Conservation (phyloP, 2,329 filamentous ascomycete species). For the Dactylellina drechsleri region DNA sequence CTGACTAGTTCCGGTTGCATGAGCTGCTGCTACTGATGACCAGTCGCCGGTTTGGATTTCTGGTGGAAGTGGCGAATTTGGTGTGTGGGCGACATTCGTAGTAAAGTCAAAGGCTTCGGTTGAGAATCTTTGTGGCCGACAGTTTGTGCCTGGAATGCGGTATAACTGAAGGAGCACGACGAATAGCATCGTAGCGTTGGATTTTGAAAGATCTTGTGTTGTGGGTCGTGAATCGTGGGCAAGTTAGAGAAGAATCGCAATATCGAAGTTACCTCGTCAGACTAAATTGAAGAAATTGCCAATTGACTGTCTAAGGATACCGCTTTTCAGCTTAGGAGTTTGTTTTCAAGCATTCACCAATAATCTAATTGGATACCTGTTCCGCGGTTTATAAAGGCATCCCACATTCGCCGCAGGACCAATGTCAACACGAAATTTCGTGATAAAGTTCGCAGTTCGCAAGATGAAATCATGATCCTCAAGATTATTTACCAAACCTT, state of each 20-base stretch:
- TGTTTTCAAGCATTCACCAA: neutral
- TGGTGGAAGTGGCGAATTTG: constrained; percentile 9
- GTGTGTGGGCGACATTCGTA: constrained; percentile 6
- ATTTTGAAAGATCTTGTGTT: constrained; percentile 28
- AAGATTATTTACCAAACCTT: constrained; percentile 27
- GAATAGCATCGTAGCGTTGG: constrained; percentile 27
- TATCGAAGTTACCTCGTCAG: neutral
- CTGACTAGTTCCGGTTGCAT: neutral
- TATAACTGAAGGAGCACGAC: neutral
- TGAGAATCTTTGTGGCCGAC: constrained; percentile 35
- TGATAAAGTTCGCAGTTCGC: constrained; percentile 7
- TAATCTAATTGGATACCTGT: too few relatives aligned
- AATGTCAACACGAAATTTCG: neutral
- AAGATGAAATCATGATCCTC: constrained; percentile 31
- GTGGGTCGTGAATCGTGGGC: neutral
- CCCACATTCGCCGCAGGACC: neutral
- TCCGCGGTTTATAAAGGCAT: neutral
- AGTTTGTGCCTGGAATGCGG: constrained; percentile 7
- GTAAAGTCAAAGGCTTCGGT: constrained; percentile 13
- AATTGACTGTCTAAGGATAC: too few relatives aligned
- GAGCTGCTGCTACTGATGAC: constrained; percentile 16
- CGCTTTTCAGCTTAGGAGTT: neutral
- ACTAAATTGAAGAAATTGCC: neutral
- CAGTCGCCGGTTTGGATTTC: constrained; percentile 26
- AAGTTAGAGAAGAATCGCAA: neutral